These are phyloP conservation scores for Fraxinus cuspidata DNA, from an alignment of 257 asterid genomes.

Conservation along the genomic window DNA sequence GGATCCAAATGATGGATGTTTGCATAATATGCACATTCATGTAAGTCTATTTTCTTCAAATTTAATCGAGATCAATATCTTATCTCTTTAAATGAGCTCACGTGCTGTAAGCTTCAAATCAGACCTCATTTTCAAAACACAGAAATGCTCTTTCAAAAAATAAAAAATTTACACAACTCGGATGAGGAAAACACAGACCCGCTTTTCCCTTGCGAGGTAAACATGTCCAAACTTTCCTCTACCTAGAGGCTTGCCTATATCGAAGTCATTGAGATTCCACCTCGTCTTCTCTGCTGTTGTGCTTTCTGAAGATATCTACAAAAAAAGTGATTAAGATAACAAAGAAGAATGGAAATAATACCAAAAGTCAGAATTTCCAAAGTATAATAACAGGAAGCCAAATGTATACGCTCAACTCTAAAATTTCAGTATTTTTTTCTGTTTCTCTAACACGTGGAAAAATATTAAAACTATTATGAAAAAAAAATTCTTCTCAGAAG, in stretches of 20 bases:
- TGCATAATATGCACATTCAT: background rate
- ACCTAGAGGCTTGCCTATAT: conserved; percentile 91
- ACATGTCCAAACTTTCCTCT: conserved; percentile 88
- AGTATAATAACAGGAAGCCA: background rate
- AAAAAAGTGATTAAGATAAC: background rate
- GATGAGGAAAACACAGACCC: conserved; percentile 42
- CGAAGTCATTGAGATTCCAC: conserved; percentile 76
- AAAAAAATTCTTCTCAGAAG: background rate
- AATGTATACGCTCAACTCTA: background rate
- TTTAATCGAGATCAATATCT: background rate
- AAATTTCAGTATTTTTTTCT: background rate
- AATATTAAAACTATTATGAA: background rate
- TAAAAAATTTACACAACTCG: background rate
- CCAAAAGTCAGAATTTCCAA: background rate
- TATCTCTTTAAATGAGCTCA: background rate
- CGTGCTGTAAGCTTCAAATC: background rate
- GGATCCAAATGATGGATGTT: background rate
- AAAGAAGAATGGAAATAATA: background rate
- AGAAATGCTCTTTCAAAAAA: background rate
- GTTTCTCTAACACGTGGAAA: background rate
- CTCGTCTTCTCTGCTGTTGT: conserved; percentile 37
- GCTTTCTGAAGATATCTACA: conserved; percentile 40
- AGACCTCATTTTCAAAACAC: background rate
- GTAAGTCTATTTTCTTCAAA: background rate
- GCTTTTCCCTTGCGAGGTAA: conserved; percentile 77